A percentile compares a stretch with the other conserved stretches of the same genome.
These are phyloP conservation scores for Eleusine coracana DNA, from an alignment of 176 grass and related monocot genomes.

Conservation along the genomic window DNA sequence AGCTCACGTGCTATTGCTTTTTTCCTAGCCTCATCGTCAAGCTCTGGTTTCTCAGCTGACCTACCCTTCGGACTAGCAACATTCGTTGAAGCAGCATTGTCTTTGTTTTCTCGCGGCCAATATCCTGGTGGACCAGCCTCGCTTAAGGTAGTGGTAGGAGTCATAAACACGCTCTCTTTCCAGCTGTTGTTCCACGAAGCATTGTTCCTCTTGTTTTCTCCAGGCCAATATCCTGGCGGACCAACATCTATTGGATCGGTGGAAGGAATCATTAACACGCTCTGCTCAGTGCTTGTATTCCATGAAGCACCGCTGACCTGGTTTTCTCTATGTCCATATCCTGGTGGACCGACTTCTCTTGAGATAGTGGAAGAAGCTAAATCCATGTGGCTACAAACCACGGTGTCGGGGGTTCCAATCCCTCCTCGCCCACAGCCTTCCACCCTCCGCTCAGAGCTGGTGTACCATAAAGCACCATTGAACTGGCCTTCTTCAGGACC, in stretches of 20 bases:
- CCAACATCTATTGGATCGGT: background rate
- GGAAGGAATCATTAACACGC: background rate
- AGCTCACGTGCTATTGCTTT: slow-evolving; percentile 57
- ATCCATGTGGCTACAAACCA: background rate
- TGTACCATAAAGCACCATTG: slow-evolving; percentile 22
- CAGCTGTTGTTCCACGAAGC: slow-evolving; percentile 1
- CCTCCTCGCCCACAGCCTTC: too few species aligned
- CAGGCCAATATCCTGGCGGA: slow-evolving; percentile 10
- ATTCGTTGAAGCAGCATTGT: background rate
- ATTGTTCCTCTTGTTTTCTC: background rate
- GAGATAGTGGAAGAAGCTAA: background rate
- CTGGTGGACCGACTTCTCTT: slow-evolving; percentile 8
- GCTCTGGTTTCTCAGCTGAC: slow-evolving; percentile 22
- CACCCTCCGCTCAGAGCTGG: background rate
- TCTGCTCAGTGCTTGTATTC: background rate
- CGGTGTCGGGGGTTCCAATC: too few species aligned
- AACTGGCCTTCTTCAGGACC: slow-evolving; percentile 3
- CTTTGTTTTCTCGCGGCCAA: background rate
- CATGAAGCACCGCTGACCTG: slow-evolving; percentile 4
- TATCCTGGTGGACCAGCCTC: background rate
- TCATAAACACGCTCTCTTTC: background rate
- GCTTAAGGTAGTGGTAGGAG: background rate
- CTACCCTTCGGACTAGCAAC: slow-evolving; percentile 1
- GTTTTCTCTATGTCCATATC: background rate
- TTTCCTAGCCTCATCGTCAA: slow-evolving; percentile 42